A percentile compares a stretch with the other conserved stretches of the same genome.
Evolutionary conservation across 345 rosid genomes (phyloP).

Genomic region (Xanthoceras sorbifolium): DNA sequence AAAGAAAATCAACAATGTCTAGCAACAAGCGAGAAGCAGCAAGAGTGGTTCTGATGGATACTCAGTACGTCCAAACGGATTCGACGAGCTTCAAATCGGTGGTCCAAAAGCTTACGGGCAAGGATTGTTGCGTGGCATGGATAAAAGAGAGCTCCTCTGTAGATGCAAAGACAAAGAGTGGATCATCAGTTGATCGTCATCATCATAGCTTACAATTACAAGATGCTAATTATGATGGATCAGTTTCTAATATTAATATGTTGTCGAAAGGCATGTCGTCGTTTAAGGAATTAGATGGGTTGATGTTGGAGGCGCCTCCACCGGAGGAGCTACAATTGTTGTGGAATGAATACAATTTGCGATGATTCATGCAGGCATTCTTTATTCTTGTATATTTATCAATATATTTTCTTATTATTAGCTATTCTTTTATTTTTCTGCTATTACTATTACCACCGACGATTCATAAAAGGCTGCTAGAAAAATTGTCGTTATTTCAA

Average conservation of each 20-base stretch:
- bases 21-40: constrained; percentile 23
- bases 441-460: neutral
- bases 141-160: constrained; percentile 25
- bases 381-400: neutral
- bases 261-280: constrained; percentile 28
- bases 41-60: constrained; percentile 55
- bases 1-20: neutral
- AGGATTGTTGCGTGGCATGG: constrained; percentile 48
- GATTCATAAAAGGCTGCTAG: neutral
- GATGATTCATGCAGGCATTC: neutral
- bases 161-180: constrained; percentile 8
- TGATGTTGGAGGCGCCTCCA: constrained; percentile 37
- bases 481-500: neutral
- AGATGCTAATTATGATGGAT: neutral
- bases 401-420: neutral
- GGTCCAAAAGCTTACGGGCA: constrained; percentile 72
- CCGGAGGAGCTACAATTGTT: constrained; percentile 31
- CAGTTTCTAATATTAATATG: constrained; percentile 10
- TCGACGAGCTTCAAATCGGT: constrained; percentile 59
- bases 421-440: too few relatives aligned
- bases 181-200: neutral
- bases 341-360: constrained; percentile 13
- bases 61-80: constrained; percentile 56
- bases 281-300: constrained; percentile 35
- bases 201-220: neutral